Base-by-base conservation (phyloP, 306 rosid species). In the Vigna trinervia region DNA sequence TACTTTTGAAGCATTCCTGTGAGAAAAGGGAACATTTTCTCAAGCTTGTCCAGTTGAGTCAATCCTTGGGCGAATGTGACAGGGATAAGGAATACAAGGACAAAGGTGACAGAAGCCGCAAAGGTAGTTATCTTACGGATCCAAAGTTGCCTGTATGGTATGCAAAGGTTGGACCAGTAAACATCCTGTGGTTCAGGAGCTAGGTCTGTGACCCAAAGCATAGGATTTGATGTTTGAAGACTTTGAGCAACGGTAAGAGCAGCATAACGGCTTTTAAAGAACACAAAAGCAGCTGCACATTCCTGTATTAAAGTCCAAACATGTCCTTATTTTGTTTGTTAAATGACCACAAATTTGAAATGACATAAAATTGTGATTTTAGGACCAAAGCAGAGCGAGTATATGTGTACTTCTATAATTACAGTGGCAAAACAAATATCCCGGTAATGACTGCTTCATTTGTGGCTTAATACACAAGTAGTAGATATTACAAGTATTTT, bases 141-240 rank as follows among this genome's bases (percentile, higher is more conserved):
- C 99, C 99, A 95, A 51, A 95, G 89, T 85, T 90, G 97, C 76
- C 71, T 78, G 56, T 88, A 95, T 2, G 98, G 99, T 87, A 95
- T 86, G 86, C 96, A 87, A 75, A 95, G 92, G 76, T 88, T 95
- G 78, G 98, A 83, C 99, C 99, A 95, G 85, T 87, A 92, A 75
- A 95, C 86, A 86, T 95, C 97, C 12, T 73, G 75, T 46, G 99
- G 99, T 34, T 89, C 98, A 4, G 99, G 99, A 80, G 99, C 99
- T 76, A 73, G 62, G 71, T 87, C 85, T 66, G 98, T 91, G 74
- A 90, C 98, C 97, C 97, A 95, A 77, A 70, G 70, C 99, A 95
- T 91, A 54, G 99, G 99, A 91, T 95, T 91, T 84, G 98, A 66
- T 38, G 97, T 85, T 79, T 92, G 99, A 87, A 95, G 97, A 89